phyloP scores from a whole-genome alignment of 2,329 filamentous ascomycete species.

The Pyrenophora teres region DNA sequence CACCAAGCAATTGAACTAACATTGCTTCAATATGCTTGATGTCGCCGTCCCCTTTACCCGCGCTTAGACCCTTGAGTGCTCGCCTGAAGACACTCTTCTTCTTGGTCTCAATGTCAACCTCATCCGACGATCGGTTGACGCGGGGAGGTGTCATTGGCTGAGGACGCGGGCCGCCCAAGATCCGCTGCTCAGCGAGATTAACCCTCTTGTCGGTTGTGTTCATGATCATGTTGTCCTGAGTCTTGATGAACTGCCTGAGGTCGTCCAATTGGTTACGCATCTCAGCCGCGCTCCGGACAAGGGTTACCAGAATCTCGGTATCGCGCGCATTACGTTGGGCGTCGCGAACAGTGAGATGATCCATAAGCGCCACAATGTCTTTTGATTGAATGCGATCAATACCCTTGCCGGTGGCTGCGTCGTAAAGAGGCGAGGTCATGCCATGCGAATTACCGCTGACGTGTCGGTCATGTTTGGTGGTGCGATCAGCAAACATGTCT shows the following conservation, averaged over 20 bases:
- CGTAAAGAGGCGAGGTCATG: conserved; percentile 86
- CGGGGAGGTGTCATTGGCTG: conserved; percentile 63
- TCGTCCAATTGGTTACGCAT: conserved; percentile 97
- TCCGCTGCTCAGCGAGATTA: conserved; percentile 79
- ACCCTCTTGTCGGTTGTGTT: conserved; percentile 85
- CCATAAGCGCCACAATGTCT: conserved; percentile 96
- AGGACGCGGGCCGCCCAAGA: conserved; percentile 83
- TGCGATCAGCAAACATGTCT: conserved; percentile 53
- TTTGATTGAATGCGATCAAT: conserved; percentile 93
- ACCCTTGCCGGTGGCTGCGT: conserved; percentile 82
- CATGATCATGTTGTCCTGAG: conserved; percentile 89
- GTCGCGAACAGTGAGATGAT: conserved; percentile 95
- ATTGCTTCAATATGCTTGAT: conserved; percentile 72
- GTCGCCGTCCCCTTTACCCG: conserved; percentile 80
- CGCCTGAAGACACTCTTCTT: conserved; percentile 92
- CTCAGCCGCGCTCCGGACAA: conserved; percentile 91
- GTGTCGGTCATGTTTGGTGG: conserved; percentile 62
- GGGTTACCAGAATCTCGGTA: conserved; percentile 91
- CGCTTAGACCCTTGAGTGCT: conserved; percentile 86
- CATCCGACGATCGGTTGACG: conserved; percentile 57
- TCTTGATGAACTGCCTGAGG: conserved; percentile 87
- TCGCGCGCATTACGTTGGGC: conserved; percentile 94
- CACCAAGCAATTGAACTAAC: conserved; percentile 85
- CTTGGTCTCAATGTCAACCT: conserved; percentile 70
- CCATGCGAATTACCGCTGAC: conserved; percentile 91